phyloP scores from a whole-genome alignment of 169 alveolate genomes.

The Plasmodium blacklocki region DNA sequence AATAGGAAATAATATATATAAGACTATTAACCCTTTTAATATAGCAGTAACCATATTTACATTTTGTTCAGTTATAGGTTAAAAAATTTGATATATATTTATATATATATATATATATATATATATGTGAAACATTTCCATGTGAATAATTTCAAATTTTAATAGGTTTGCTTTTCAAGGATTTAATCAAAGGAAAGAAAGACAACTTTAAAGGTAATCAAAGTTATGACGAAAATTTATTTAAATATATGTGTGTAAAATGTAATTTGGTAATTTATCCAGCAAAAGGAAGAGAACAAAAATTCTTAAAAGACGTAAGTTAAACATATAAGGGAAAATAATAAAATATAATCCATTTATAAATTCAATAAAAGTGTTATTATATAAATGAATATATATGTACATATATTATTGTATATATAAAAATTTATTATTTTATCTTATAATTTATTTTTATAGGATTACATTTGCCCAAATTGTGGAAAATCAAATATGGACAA shows the following conservation, averaged over 20 bases:
- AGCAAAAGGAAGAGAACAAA: slow-evolving; percentile 84
- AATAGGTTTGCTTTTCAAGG: slow-evolving; percentile 15
- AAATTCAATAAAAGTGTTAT: not conserved
- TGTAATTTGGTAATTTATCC: slow-evolving; percentile 86
- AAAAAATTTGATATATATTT: not conserved
- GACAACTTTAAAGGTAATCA: not conserved
- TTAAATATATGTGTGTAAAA: slow-evolving; percentile 81
- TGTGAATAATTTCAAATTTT: not conserved
- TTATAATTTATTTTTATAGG: slow-evolving; percentile 8
- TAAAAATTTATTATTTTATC: not conserved
- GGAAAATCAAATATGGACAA: slow-evolving; percentile 64
- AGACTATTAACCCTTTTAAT: slow-evolving; percentile 17
- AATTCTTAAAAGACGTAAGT: slow-evolving; percentile 82
- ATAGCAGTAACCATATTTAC: slow-evolving; percentile 19
- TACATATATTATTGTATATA: too few species aligned
- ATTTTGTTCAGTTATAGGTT: slow-evolving; percentile 41
- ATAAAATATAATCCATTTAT: not conserved
- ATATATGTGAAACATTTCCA: not conserved
- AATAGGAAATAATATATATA: not conserved
- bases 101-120: not conserved
- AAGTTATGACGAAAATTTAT: not conserved
- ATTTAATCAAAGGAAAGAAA: not conserved
- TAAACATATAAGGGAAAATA: not conserved
- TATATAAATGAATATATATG: not conserved
- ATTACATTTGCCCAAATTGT: slow-evolving; percentile 59